Conservation (phyloP, 139 green algal species). For the Pseudopediastrum boryanum region DNA sequence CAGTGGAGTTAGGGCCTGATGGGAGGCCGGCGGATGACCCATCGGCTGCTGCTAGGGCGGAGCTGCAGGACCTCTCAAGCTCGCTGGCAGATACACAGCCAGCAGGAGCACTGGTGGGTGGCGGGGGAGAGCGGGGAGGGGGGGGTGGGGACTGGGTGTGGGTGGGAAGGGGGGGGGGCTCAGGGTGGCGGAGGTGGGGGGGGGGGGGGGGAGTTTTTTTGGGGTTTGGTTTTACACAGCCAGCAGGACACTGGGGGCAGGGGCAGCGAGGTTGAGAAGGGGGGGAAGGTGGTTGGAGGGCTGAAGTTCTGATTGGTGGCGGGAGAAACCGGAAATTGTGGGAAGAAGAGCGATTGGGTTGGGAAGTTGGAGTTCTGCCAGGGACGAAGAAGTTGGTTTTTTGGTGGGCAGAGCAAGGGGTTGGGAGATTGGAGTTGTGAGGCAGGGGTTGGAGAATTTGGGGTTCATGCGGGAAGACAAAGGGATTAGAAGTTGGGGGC, state of each 20-base stretch:
- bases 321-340: background rate
- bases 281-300: background rate
- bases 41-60: slow-evolving; percentile 42
- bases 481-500: too few relatives aligned
- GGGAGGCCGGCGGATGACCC: slow-evolving; percentile 55
- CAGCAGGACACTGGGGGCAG: too few relatives aligned
- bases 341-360: background rate
- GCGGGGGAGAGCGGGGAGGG: background rate
- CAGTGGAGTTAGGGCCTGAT: slow-evolving; percentile 62
- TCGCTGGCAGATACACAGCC: slow-evolving; percentile 83
- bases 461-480: too few relatives aligned
- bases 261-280: background rate
- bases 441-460: too few relatives aligned
- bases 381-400: too few relatives aligned
- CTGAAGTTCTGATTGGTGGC: background rate
- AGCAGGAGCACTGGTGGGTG: slow-evolving; percentile 26
- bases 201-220: background rate
- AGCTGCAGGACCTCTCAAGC: slow-evolving; percentile 86
- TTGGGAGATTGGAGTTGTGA: too few relatives aligned
- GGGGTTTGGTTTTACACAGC: background rate
- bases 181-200: background rate
- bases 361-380: too few relatives aligned
- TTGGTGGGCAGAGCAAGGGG: too few relatives aligned
- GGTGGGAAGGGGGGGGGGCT: background rate
- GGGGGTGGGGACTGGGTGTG: background rate